Evolutionary conservation across 108 stramenopile species (phyloP), one percentile per base, ranked within the genome.

Genomic region (Epipyxis sp.): DNA sequence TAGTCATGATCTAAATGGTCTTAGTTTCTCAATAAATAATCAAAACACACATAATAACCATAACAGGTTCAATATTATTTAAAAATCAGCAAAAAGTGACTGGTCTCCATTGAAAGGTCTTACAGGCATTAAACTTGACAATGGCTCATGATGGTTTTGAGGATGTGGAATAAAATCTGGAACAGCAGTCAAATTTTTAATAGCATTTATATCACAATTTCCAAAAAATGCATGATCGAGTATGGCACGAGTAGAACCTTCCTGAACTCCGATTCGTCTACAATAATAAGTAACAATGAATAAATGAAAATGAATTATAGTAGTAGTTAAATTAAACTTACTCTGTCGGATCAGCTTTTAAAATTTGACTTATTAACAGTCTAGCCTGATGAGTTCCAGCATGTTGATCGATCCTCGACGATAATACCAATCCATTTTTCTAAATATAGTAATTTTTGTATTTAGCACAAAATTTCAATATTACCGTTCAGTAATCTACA

Each of bases 271-370:
- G 25, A 74, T 6, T 27, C 71, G 71, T 32, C 71, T 74, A 74
- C 6, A 74, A 27, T 10, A 50, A 50, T 50, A 20, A 13, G 46
- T 50, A 6, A 13, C 46, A 13, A 50, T 13, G 46, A 43, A 20
- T 13, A 67, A 67, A 20, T 13, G 37, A 67, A 13, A 6, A 67
- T 13, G 37, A 13, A 20, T 20, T 67, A 20, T 50, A 50, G 46
- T 6, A 13, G 6, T 13, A 20, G 46, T 50, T 50, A 50, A 20
- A 20, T 50, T 42, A 10, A 13, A 39, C 71, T 39, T 74, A 74
- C 71, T 74, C 71, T 13, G 71, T 32, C 16, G 71, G 71, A 20
- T 74, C 71, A 42, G 71, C 71, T 42, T 74, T 74, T 3, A 74
- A 42, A 74, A 74, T 46, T 10, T 27, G 32, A 42, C 41, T 42